Conservation (phyloP, 2,329 filamentous ascomycete genomes). For the Pyricularia sp. region DNA sequence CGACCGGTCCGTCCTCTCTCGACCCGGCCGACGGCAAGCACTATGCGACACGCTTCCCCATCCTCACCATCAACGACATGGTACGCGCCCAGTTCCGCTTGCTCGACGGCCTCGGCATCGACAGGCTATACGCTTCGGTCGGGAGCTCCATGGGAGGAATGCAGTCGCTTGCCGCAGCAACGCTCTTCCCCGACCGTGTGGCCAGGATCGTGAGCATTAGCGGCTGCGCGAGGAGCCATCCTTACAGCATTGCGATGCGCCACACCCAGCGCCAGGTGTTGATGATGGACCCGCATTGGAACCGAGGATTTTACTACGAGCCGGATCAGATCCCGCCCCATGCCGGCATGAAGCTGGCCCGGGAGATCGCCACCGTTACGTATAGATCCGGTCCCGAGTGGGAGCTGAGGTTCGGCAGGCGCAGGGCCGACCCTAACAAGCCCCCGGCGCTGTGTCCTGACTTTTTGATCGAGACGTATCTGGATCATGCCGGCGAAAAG, state of each 20-base stretch:
- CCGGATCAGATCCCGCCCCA: slow-evolving; percentile 72
- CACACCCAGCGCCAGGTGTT: slow-evolving; percentile 95
- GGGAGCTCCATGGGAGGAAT: slow-evolving; percentile 98
- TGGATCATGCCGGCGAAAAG: slow-evolving; percentile 97
- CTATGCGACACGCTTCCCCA: slow-evolving; percentile 92
- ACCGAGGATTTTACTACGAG: slow-evolving; percentile 81
- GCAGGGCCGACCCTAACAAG: slow-evolving; percentile 75
- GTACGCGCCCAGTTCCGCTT: slow-evolving; percentile 89
- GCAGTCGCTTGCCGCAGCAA: slow-evolving; percentile 84
- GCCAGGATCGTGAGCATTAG: slow-evolving; percentile 80
- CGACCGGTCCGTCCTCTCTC: slow-evolving; percentile 79
- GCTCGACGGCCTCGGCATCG: slow-evolving; percentile 67
- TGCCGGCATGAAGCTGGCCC: slow-evolving; percentile 92
- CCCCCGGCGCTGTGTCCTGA: slow-evolving; percentile 93
- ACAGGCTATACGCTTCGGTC: slow-evolving; percentile 80
- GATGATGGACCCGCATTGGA: slow-evolving; percentile 99
- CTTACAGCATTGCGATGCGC: slow-evolving; percentile 97
- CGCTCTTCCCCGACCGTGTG: slow-evolving; percentile 74
- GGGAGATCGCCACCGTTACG: slow-evolving; percentile 95
- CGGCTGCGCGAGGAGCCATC: slow-evolving; percentile 88
- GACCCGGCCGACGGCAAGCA: slow-evolving; percentile 81
- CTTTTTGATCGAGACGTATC: slow-evolving; percentile 95
- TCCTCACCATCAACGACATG: slow-evolving; percentile 96
- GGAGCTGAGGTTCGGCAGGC: slow-evolving; percentile 87
- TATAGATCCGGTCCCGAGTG: slow-evolving; percentile 95